Conservation (phyloP, 1,284 basidiomycete species). For the Moesziomyces globuligerus region DNA sequence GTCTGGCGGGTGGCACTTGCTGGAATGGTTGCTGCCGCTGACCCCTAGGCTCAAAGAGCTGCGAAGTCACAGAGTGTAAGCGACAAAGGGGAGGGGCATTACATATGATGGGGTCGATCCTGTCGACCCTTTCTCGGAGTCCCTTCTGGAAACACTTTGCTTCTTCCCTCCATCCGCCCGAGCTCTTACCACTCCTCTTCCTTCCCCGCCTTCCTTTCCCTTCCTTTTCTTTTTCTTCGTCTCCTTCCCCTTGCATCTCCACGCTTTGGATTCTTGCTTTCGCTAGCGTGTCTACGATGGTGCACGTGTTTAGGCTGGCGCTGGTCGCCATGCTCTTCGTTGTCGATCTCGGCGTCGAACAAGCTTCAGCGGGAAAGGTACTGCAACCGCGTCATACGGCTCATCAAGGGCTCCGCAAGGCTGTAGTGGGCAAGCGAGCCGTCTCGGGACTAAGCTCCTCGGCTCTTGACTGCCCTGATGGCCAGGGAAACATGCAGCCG, state of each 20-base stretch:
- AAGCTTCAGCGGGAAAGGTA: slow-evolving; percentile 7
- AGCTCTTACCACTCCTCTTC: neutral
- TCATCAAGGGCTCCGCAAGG: slow-evolving; percentile 3
- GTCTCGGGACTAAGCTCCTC: neutral
- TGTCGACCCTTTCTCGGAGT: too few relatives aligned
- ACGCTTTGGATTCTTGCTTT: neutral
- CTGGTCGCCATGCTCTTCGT: slow-evolving; percentile 28
- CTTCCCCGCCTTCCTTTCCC: too few relatives aligned
- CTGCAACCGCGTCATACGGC: neutral
- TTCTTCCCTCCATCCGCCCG: neutral
- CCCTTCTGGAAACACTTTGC: neutral
- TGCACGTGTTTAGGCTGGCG: slow-evolving; percentile 16
- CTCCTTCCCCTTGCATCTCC: neutral
- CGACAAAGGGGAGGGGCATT: too few relatives aligned
- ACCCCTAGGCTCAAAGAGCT: too few relatives aligned
- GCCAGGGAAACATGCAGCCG: neutral
- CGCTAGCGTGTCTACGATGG: slow-evolving; percentile 7
- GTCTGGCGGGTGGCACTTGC: too few relatives aligned
- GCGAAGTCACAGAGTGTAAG: too few relatives aligned
- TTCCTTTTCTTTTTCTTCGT: neutral
- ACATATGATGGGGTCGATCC: too few relatives aligned
- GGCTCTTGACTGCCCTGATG: slow-evolving; percentile 4
- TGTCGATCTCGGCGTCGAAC: neutral
- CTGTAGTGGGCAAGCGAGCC: slow-evolving; percentile 8
- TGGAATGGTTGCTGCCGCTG: too few relatives aligned